A percentile compares a stretch with the other conserved stretches of the same genome.
phyloP scores from a whole-genome alignment of 2,329 filamentous ascomycete genomes.

The Fusarium sp. region DNA sequence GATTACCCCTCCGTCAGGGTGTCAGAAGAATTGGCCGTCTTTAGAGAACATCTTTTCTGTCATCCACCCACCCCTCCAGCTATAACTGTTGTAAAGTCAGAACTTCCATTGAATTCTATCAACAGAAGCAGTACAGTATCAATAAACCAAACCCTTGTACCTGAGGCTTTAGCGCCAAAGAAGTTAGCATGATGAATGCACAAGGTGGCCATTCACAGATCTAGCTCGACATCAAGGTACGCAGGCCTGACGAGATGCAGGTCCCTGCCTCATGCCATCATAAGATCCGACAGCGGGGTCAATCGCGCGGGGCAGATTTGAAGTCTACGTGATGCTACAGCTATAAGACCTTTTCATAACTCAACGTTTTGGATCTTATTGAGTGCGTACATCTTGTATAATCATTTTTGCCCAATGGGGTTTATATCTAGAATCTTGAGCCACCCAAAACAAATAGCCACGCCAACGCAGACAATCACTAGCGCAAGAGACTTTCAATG shows the following conservation, averaged over 20 bases:
- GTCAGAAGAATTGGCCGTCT: background rate
- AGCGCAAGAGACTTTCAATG: background rate
- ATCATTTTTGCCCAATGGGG: too few species aligned
- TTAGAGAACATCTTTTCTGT: background rate
- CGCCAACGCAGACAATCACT: background rate
- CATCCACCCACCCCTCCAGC: conserved; percentile 8
- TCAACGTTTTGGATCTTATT: background rate
- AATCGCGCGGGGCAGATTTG: conserved; percentile 7
- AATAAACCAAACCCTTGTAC: background rate
- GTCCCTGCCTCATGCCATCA: background rate
- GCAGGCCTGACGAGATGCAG: conserved; percentile 1
- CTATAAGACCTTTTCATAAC: background rate
- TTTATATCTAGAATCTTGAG: background rate
- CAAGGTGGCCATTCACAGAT: background rate
- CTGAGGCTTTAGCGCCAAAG: background rate
- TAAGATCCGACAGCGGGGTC: conserved; percentile 16
- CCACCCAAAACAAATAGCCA: background rate
- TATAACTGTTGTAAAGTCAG: background rate
- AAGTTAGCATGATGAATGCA: too few species aligned
- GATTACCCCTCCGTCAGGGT: background rate
- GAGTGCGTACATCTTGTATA: background rate
- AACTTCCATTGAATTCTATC: conserved; percentile 31
- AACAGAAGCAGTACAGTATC: background rate
- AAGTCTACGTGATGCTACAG: background rate
- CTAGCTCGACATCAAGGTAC: background rate